These are phyloP conservation scores for Neopestalotiopsis clavispora DNA, from an alignment of 2,329 filamentous ascomycete genomes.

Conservation along the genomic window DNA sequence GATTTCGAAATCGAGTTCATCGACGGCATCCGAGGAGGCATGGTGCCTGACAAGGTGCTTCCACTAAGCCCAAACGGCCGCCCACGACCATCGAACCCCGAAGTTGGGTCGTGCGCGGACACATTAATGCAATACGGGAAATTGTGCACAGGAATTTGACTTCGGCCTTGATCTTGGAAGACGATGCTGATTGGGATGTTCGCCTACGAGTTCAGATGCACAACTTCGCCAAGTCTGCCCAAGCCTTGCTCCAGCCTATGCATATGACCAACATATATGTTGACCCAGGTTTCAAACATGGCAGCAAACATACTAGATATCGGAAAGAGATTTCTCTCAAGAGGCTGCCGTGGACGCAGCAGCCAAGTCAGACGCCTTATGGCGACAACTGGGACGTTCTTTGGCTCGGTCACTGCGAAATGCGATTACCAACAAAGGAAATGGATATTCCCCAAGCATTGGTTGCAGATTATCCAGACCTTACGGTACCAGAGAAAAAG, in stretches of 20 bases:
- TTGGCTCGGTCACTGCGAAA: conserved; percentile 55
- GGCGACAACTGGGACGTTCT: conserved; percentile 50
- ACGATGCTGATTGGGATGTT: conserved; percentile 55
- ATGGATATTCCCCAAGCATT: conserved; percentile 32
- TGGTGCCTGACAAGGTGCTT: conserved; percentile 43
- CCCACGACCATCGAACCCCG: conserved; percentile 31
- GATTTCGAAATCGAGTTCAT: conserved; percentile 50
- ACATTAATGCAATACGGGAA: conserved; percentile 43
- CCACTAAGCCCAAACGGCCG: conserved; percentile 36
- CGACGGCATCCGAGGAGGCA: conserved; percentile 46
- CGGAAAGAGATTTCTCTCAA: conserved; percentile 14
- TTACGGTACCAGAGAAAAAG: conserved; percentile 39
- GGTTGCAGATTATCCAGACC: conserved; percentile 37
- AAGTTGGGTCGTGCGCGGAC: conserved; percentile 41
- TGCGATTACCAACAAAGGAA: conserved; percentile 34
- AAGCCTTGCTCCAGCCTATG: conserved; percentile 27
- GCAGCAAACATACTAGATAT: not conserved
- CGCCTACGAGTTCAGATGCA: conserved; percentile 45
- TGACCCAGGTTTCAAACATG: not conserved
- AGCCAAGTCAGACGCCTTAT: not conserved
- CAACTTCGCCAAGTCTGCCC: conserved; percentile 30
- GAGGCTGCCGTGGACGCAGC: conserved; percentile 45
- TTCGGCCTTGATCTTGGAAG: conserved; percentile 50
- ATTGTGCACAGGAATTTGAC: conserved; percentile 49
- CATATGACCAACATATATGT: conserved; percentile 14